Base-by-base conservation (phyloP, 1,139 yeast species). In the Sporopachydermia cereana region DNA sequence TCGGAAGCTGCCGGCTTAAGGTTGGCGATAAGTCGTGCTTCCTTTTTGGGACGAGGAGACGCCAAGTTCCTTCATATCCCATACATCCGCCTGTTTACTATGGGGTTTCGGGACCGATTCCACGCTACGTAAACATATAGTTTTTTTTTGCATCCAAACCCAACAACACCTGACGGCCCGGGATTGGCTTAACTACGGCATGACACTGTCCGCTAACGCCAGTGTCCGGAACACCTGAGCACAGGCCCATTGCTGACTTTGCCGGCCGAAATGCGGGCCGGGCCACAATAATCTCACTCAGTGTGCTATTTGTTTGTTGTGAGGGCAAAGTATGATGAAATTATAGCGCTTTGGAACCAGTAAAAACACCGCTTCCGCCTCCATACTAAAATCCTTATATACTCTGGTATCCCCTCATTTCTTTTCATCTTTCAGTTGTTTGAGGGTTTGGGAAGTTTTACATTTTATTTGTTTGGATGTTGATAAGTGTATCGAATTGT, bases 361-460 rank as follows among this genome's bases (percentile, higher is more conserved):
- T n/a, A n/a, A n/a, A n/a, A n/a, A n/a, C n/a, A n/a, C n/a, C n/a
- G n/a, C n/a, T n/a, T n/a, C 14, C 14, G 29, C 39, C 22, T 21
- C 9, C 39, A 34, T n/a, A 34, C 12, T 34, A 34, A 34, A 34
- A 16, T 20, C 39, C 31, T 31, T 42, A 42, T 30, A 42, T 42
- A 42, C 45, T 34, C 16, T 31, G 20, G 9, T 18, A 21, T 30
- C 24, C 23, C 24, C 45, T 25, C 24, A 34, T 29, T 41, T 20
- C 24, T 34, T 20, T 42, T 18, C 24, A 31, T 25, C 41, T 20
- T 25, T 34, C 39, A 12, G n/a, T n/a, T n/a, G n/a, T n/a, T n/a
- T n/a, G n/a, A n/a, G n/a, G n/a, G n/a, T n/a, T n/a, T n/a, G n/a
- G n/a, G n/a, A n/a, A n/a, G 30, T 27, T 24, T 41, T 31, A 30